Evolutionary conservation across 352 stramenopile species (phyloP), one percentile per base, ranked within the genome.

Genomic region (Pythium dissotocum): DNA sequence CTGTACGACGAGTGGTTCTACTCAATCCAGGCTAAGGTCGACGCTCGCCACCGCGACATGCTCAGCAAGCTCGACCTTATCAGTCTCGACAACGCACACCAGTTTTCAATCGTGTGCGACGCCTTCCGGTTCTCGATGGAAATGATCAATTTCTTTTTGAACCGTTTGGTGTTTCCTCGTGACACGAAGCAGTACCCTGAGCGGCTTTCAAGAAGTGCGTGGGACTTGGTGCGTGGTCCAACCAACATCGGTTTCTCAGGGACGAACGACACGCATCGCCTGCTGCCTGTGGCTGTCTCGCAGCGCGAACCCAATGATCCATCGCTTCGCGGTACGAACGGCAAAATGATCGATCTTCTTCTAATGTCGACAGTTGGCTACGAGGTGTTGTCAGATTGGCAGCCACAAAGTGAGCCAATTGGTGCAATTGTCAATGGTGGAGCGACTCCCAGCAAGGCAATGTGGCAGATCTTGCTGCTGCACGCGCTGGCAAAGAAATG

Each of bases 71-170:
- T 94, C 1, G 66, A 75, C 1, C 85, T 95, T 63, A 69, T 98
- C n/a, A 91, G 90, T 63, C 63, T 92, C 13, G 78, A 76, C 1
- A 94, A 97, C 59, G 57, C 73, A 16, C 49, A 67, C 2, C 89
- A 97, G 67, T 79, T 95, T 6, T 61, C 77, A 6, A 65, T 79
- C 4, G 56, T 97, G 16, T 78, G 64, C 44, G 32, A 74, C 10
- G 68, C 78, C 1, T 97, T 84, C 62, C 67, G 74, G 7, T 84
- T 76, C 28, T 88, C 87, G 61, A 95, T 88, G 60, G 67, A 78
- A 51, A 65, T 77, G 10, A 89, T 97, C 69, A 93, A 97, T 26
- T 97, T 97, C 61, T 97, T 82, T 69, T 44, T 97, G 3, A 93
- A 91, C 61, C 78, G 62, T 24, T 82, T 67, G 46, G 87, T 97